Conservation (phyloP, 345 rosid species). For the Sonneratia alba region DNA sequence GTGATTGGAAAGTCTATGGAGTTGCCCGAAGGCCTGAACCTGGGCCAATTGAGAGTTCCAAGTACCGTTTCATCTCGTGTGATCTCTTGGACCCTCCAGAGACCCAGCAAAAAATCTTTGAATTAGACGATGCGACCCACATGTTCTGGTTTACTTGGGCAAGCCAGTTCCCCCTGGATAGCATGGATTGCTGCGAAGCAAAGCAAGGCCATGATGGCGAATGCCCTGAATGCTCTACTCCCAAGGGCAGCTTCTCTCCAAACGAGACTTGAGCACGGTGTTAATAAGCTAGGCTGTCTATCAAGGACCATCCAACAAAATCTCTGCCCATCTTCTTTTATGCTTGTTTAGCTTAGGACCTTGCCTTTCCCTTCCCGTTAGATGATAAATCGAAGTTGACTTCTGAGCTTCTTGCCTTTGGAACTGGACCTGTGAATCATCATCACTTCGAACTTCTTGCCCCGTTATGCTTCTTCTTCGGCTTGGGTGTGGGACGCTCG, state of each 20-base stretch:
- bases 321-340: no score
- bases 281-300: no score
- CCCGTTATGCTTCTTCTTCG: no score
- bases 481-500: no score
- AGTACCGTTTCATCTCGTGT: slow-evolving; percentile 61
- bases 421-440: no score
- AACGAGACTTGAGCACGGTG: slow-evolving; percentile 68
- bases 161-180: slow-evolving; percentile 45
- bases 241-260: slow-evolving; percentile 45
- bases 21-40: slow-evolving; percentile 51
- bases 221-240: slow-evolving; percentile 54
- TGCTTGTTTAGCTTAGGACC: no score
- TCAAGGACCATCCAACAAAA: no score
- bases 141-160: slow-evolving; percentile 89
- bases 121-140: slow-evolving; percentile 51
- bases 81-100: slow-evolving; percentile 57
- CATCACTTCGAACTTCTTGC: no score
- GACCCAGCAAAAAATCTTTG: slow-evolving; percentile 36
- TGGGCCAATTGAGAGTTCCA: slow-evolving; percentile 22
- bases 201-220: slow-evolving; percentile 57
- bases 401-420: no score
- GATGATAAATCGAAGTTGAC: no score
- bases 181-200: slow-evolving; percentile 46
- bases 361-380: no score
- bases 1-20: slow-evolving; percentile 70